Conservation (phyloP, 192 early-diverging fungal genomes). For the Mortierella alpina region DNA sequence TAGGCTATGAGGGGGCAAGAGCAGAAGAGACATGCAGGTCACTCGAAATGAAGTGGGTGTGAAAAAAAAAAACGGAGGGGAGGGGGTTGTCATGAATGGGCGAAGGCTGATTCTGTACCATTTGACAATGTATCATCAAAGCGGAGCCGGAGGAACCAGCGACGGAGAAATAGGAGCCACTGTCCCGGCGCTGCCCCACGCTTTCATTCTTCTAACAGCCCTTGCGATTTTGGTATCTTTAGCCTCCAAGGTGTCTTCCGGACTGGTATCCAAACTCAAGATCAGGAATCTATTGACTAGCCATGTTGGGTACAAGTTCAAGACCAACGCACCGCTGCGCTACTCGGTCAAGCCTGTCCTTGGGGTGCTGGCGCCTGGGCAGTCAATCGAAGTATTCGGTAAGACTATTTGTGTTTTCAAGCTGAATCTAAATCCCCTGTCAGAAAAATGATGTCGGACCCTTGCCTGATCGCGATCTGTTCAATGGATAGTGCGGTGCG, state of each 20-base stretch:
- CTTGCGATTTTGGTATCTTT: neutral
- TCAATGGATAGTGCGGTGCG: constrained; percentile 50
- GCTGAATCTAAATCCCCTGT: neutral
- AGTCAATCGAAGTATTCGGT: constrained; percentile 60
- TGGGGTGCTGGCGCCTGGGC: constrained; percentile 51
- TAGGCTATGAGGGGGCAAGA: no score
- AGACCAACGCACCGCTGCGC: constrained; percentile 57
- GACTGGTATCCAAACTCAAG: constrained; percentile 55
- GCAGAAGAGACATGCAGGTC: no score
- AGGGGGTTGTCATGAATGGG: no score
- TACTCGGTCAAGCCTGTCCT: constrained; percentile 60
- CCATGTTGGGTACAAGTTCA: constrained; percentile 60
- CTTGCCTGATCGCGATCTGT: neutral
- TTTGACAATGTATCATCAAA: no score
- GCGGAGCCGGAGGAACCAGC: neutral
- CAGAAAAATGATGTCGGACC: neutral
- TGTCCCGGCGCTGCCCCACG: neutral
- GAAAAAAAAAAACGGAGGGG: no score
- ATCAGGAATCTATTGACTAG: constrained; percentile 42
- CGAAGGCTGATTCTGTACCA: no score
- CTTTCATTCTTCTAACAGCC: neutral
- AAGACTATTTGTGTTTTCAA: neutral
- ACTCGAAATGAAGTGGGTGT: no score
- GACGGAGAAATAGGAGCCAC: neutral
- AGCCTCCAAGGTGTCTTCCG: constrained; percentile 56